A percentile compares a stretch with the other conserved stretches of the same genome.
phyloP scores from a whole-genome alignment of 2,329 filamentous ascomycete species.

The Neonectria magnoliae region DNA sequence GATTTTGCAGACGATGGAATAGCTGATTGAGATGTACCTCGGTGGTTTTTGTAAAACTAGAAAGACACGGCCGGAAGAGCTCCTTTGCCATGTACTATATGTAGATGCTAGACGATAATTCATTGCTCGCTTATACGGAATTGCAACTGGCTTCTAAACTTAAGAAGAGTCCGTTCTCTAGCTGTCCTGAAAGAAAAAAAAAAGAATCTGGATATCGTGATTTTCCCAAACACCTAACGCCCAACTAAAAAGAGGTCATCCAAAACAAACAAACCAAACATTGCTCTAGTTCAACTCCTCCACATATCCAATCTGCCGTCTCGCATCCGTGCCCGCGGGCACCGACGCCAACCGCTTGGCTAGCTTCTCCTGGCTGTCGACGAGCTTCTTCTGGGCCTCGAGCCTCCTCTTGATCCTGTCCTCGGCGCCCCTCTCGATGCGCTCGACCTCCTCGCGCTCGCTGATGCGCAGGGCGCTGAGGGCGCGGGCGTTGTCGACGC shows the following conservation, averaged over 20 bases:
- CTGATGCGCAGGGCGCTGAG: conserved; percentile 59
- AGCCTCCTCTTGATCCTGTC: conserved; percentile 56
- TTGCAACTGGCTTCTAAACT: background rate
- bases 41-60: conserved; percentile 6
- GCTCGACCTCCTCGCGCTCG: conserved; percentile 63
- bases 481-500: conserved; percentile 59
- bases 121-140: background rate
- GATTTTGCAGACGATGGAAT: background rate
- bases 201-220: background rate
- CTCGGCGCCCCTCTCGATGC: conserved; percentile 58
- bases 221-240: conserved; percentile 24
- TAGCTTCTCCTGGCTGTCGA: conserved; percentile 57
- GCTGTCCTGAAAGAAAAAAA: background rate
- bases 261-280: conserved; percentile 7
- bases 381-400: conserved; percentile 62
- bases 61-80: conserved; percentile 17
- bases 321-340: conserved; percentile 38
- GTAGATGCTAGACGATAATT: conserved; percentile 2
- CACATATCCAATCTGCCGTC: conserved; percentile 66
- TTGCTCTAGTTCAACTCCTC: conserved; percentile 57
- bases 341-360: conserved; percentile 57
- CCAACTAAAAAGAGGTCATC: conserved; percentile 15
- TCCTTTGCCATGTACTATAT: conserved; percentile 10
- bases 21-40: background rate
- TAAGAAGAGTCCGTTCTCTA: background rate